These are phyloP conservation scores for Verticillium albo-atrum DNA, from an alignment of 2,329 filamentous ascomycete species.

Conservation along the genomic window DNA sequence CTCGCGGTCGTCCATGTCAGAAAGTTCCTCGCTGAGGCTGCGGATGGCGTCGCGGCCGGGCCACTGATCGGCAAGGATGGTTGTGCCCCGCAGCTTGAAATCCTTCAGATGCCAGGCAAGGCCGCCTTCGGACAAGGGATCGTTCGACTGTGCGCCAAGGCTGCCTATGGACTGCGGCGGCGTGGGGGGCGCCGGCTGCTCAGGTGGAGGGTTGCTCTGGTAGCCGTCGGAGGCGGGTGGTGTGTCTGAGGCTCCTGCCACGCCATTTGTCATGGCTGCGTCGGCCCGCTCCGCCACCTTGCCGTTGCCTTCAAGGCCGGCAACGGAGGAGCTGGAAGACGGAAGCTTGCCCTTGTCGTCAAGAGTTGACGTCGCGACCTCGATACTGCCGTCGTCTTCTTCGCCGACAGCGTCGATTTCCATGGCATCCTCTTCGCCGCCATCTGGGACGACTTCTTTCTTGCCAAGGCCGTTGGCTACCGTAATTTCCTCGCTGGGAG, in stretches of 20 bases:
- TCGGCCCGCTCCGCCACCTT: slow-evolving; percentile 20
- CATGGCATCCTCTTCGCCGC: slow-evolving; percentile 28
- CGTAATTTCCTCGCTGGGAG: slow-evolving; percentile 41
- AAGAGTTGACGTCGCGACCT: slow-evolving; percentile 36
- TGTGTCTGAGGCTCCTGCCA: slow-evolving; percentile 29
- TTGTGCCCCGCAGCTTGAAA: slow-evolving; percentile 77
- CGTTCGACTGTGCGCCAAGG: slow-evolving; percentile 40
- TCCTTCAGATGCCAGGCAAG: slow-evolving; percentile 83
- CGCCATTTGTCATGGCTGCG: slow-evolving; percentile 19
- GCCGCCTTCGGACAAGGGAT: slow-evolving; percentile 66
- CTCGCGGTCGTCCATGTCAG: slow-evolving; percentile 88
- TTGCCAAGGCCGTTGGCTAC: slow-evolving; percentile 25
- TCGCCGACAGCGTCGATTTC: slow-evolving; percentile 33
- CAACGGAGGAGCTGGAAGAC: slow-evolving; percentile 20
- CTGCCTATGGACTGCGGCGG: slow-evolving; percentile 63
- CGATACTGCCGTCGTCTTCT: slow-evolving; percentile 34
- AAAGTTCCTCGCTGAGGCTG: slow-evolving; percentile 78
- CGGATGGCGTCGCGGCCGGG: slow-evolving; percentile 63
- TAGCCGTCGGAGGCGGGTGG: slow-evolving; percentile 47
- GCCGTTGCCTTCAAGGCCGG: slow-evolving; percentile 18
- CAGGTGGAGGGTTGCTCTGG: slow-evolving; percentile 22
- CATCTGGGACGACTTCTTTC: slow-evolving; percentile 21
- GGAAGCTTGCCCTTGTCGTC: slow-evolving; percentile 8
- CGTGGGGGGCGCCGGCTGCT: slow-evolving; percentile 51
- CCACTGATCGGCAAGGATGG: slow-evolving; percentile 70